Base-by-base conservation (phyloP, 225 moss, liverwort and hornwort genomes). In the Lunularia cruciata region DNA sequence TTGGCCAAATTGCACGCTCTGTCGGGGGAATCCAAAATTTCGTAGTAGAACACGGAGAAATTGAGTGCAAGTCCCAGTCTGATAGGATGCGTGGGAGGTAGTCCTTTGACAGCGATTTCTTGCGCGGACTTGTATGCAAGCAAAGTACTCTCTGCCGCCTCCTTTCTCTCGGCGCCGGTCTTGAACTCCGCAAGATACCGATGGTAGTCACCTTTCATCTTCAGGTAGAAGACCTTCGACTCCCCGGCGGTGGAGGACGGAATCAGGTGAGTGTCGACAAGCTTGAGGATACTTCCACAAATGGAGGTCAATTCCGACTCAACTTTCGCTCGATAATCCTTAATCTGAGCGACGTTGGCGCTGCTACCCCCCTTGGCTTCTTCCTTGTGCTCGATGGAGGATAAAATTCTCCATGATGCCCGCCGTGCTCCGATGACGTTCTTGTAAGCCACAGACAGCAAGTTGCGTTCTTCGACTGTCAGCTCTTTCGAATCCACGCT, bases 1-100 rank as follows among this genome's bases (percentile, higher is more conserved):
- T 76, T 76, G 15, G 76, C 76, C 53, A 76, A 49, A 20, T 62
- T 51, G 33, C 76, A 76, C 0, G 76, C 76, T 53, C 76, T 76
- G 62, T 47, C 46, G 10, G 46, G 46, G 18, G 46, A 47, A 18
- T 47, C 18, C 46, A 47, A 47, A 47, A 47, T 47, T 47, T 47
- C 46, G 18, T 47, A 47, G 18, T 47, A 47, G 46, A 47, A 47
- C 10, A 47, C 46, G 10, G 46, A 47, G 18, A n/a, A n/a, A n/a
- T n/a, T n/a, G n/a, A n/a, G n/a, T n/a, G n/a, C n/a, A n/a, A n/a
- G n/a, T n/a, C n/a, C 46, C 46, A 47, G 18, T 10, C 46, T 10
- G 46, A 47, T 47, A 10, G 46, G 46, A 47, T 47, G 46, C 46
- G 46, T 47, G 46, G 46, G 46, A 10, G 46, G 12, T 18, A 47